Evolutionary conservation across 2,329 filamentous ascomycete genomes (phyloP).

Genomic region (Cadophora luteo-olivacea): DNA sequence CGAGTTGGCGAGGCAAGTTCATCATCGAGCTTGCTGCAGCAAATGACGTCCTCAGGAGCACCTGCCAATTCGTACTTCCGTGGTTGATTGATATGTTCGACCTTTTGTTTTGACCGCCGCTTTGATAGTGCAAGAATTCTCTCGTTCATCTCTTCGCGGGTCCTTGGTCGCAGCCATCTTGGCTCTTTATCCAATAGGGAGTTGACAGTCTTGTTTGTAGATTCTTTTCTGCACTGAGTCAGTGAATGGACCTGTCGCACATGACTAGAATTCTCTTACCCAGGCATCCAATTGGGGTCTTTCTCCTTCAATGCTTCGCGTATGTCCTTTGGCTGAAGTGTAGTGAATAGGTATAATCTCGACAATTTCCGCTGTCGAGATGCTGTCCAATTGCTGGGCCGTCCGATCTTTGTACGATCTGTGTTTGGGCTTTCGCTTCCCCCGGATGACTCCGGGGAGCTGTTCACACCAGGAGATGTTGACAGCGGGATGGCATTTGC

Average conservation of each 20-base stretch:
- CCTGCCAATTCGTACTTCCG: neutral
- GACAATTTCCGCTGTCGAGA: constrained; percentile 60
- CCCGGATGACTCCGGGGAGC: neutral
- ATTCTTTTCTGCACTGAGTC: constrained; percentile 31
- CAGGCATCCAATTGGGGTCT: constrained; percentile 52
- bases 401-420: constrained; percentile 45
- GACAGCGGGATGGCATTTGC: neutral
- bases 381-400: constrained; percentile 62
- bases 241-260: constrained; percentile 54
- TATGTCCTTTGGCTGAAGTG: constrained; percentile 58
- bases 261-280: constrained; percentile 44
- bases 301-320: constrained; percentile 52
- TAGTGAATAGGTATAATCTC: constrained; percentile 63
- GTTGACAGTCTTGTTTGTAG: constrained; percentile 60
- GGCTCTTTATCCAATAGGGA: constrained; percentile 64
- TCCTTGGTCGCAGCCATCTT: constrained; percentile 61
- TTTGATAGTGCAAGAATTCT: constrained; percentile 46
- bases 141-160: constrained; percentile 57
- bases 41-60: no score
- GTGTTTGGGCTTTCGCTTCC: neutral
- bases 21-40: no score
- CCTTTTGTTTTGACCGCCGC: neutral
- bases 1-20: no score
- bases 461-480: neutral
- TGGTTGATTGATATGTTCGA: neutral